Percentiles rank a stretch among this genome's conserved stretches.
Conservation (phyloP, 176 grass and related monocot species). For the Triticum urartu region DNA sequence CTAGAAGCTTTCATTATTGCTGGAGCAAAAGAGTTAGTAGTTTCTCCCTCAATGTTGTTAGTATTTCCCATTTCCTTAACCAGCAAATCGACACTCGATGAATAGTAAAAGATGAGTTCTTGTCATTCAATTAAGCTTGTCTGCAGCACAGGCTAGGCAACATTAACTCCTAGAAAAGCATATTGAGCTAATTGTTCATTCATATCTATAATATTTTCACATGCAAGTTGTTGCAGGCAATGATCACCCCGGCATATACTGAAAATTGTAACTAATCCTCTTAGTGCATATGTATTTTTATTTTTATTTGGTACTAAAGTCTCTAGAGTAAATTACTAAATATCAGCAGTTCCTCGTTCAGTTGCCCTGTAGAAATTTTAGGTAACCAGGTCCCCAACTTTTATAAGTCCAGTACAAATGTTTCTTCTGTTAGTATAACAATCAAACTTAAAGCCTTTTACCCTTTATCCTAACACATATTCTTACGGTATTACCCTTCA, state of each 20-base stretch:
- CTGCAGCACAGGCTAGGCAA: not conserved
- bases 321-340: not conserved
- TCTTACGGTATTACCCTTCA: constrained; percentile 23
- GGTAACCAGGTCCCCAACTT: not conserved
- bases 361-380: not conserved
- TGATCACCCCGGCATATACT: not conserved
- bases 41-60: constrained; percentile 8
- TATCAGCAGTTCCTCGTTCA: not conserved
- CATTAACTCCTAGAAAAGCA: not conserved
- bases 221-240: not conserved
- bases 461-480: not conserved
- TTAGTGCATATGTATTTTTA: not conserved
- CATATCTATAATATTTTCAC: not conserved
- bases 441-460: not conserved
- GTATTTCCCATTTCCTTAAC: not conserved
- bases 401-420: not conserved
- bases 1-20: constrained; percentile 65
- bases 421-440: not conserved
- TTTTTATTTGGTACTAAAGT: not conserved
- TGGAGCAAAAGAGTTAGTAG: constrained; percentile 56
- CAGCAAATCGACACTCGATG: not conserved
- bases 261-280: not conserved
- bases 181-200: not conserved
- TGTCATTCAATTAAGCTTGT: constrained; percentile 15
- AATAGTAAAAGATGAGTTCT: not conserved